Base-by-base conservation (phyloP, 1,284 basidiomycete genomes). In the Ceratobasidium sp. region DNA sequence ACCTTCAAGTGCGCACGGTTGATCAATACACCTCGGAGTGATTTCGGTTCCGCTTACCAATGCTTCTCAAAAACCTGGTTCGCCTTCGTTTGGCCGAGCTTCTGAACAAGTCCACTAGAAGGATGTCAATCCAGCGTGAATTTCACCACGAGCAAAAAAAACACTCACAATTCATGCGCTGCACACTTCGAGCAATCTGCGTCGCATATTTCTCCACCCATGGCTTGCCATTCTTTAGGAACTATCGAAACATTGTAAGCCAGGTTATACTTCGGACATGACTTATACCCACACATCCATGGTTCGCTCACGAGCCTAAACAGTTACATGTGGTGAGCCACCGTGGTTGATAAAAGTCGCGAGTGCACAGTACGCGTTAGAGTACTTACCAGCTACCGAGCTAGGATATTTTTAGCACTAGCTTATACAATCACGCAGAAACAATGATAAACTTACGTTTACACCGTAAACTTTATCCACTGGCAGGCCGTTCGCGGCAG, bases 11-110 rank as follows among this genome's bases (percentile, higher is more conserved):
- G 50, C 32, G 22, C 70, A 52, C 10, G 8, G 54, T 58, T 7
- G 70, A 67, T n/a, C 25, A 17, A 2, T 43, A 43, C 70, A 38
- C 40, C 15, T 15, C 5, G 35, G 7, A 42, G 27, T 27, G 17
- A 22, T 15, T 56, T 12, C 17, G 53, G 52, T 32, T 12, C 13
- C 2, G 75, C 77, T 20, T 73, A 86, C 88, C 90, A 92, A 73
- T 92, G 90, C 42, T 81, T 71, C n/a, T 84, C 79, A 73, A 92
- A 90, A 15, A 75, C 83, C 12, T 76, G 69, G 71, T 92, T 87
- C 2, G 85, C 89, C 0, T 82, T 84, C 1, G 82, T 69, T 84
- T 77, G 17, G 83, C 87, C 69, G 86, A 86, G 1, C 82, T 81
- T 74, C 85, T 90, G 65, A n/a, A 72, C 60, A 34, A 75, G 69